Percentiles rank a stretch among this genome's conserved stretches.
Evolutionary conservation across 768 basidiomycete genomes (phyloP).

Genomic region (Boletus reticuloceps): DNA sequence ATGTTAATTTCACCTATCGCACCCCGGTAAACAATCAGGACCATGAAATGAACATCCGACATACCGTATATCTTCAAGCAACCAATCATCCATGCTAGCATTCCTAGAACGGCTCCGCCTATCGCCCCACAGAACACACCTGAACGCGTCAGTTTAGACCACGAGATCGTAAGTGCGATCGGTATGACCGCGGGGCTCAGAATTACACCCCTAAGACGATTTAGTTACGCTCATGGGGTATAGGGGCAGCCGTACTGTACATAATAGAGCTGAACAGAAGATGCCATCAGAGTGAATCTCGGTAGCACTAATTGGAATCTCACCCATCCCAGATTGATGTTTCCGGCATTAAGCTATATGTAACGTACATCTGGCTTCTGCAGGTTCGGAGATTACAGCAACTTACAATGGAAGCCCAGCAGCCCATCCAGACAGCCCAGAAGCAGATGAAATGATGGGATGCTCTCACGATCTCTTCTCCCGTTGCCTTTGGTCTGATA

Average conservation of each 20-base stretch:
- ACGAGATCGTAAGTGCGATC: slow-evolving; percentile 45
- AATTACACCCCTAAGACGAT: slow-evolving; percentile 40
- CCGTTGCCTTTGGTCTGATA: slow-evolving; percentile 35
- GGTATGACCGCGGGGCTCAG: slow-evolving; percentile 50
- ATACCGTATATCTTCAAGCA: slow-evolving; percentile 49
- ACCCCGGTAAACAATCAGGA: neutral
- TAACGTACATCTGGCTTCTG: neutral
- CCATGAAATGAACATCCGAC: neutral
- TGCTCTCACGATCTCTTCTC: slow-evolving; percentile 38
- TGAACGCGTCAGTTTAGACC: slow-evolving; percentile 42
- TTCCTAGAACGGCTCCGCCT: slow-evolving; percentile 40
- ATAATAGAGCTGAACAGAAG: slow-evolving; percentile 37
- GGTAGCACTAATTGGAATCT: slow-evolving; percentile 1
- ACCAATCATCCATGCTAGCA: slow-evolving; percentile 51
- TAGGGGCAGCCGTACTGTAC: slow-evolving; percentile 34
- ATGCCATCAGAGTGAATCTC: slow-evolving; percentile 2
- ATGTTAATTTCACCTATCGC: slow-evolving; percentile 35
- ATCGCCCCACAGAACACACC: slow-evolving; percentile 42
- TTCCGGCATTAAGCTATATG: slow-evolving; percentile 40
- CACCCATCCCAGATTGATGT: slow-evolving; percentile 48
- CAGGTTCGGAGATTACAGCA: neutral
- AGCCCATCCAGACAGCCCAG: slow-evolving; percentile 45
- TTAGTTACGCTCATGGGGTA: neutral
- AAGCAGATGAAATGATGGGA: slow-evolving; percentile 42
- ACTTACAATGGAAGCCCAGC: slow-evolving; percentile 38